Base-by-base conservation (phyloP, 1,139 yeast species). In the Geotrichum klebahnii region DNA sequence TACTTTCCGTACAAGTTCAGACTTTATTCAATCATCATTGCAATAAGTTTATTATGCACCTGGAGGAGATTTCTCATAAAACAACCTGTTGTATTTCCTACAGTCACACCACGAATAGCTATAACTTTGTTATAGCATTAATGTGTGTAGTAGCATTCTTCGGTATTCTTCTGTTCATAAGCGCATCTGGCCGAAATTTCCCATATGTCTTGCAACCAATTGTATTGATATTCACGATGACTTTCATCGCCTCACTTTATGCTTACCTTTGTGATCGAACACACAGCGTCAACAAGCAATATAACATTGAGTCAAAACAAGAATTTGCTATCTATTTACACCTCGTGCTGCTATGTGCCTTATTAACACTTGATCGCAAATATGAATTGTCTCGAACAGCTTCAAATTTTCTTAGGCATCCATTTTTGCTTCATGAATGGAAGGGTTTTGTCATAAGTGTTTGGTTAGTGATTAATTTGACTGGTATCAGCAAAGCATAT, bases 21-120 rank as follows among this genome's bases (percentile, higher is more conserved):
- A 9, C 35, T 3, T 16, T 46, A 6, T 26, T 40, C 24, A 46
- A 46, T 24, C 45, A 46, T 20, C 28, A 34, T 34, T 46, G 50
- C 35, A 46, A 46, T 37, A 5, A 17, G 16, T n/a, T 23, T 10
- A 28, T 34, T 22, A n/a, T 31, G 19, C 20, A 32, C n/a, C 45
- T 32, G 2, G 22, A 26, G 14, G 12, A 17, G 20, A 5, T 44
- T 5, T 38, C 48, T 22, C 48, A 37, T 14, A 20, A 24, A 5
- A 29, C 42, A 3, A 36, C 48, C 2, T 44, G 48, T 32, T 28
- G 48, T n/a, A 26, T 44, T 16, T 24, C 9, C 2, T 44, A 34
- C 23, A 33, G 32, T 5, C 48, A 23, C n/a, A 20, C 33, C 19
- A 32, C 28, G 12, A 38, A 12, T 9, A 33, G 22, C 10, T 31